Base-by-base conservation (phyloP, 2,329 filamentous ascomycete genomes). In the Aspergillus fijiensis region DNA sequence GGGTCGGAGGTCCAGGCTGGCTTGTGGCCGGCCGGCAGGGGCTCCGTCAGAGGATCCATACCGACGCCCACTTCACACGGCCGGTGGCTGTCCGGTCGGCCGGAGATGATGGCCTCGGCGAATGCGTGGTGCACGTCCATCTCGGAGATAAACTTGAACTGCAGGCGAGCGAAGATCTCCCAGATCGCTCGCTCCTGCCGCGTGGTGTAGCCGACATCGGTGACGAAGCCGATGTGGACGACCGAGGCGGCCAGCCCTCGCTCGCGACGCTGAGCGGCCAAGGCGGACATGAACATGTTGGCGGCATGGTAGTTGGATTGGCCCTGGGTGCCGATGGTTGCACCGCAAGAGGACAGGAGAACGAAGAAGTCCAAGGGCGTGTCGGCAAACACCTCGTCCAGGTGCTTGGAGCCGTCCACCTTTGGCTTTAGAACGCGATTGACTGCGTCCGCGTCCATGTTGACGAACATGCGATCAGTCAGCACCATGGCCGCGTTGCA, bases 51-150 rank as follows among this genome's bases (percentile, higher is more conserved):
- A 2, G 27, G 27, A 0, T 29, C 27, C 27, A 29, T 29, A 9
- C 27, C 27, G 27, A 29, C 27, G 27, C 27, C 27, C 27, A 29
- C 27, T 29, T 29, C 27, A 9, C 27, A 29, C 7, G 27, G 27
- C 7, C 27, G 27, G 27, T 29, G 27, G 27, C 27, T 29, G 27
- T 67, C 58, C 0, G 78, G 76, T 10, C 67, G 71, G 5, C 81
- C 81, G 0, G 76, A 74, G 0, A 73, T 67, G 23, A 85, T 78
- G 10, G 82, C 81, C 67, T 85, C 81, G 14, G 71, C 71, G 45
- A 77, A 69, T 10, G 70, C 49, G 21, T 72, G 63, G 31, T 73
- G 70, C 4, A 76, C 45, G 25, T 76, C 72, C 10, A 57, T 42
- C 33, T 49, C 27, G 25, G 51, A 55, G 27, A 59, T 19, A 7